phyloP scores from a whole-genome alignment of 192 early-diverging fungal species.

The Geosiphon pyriformis region DNA sequence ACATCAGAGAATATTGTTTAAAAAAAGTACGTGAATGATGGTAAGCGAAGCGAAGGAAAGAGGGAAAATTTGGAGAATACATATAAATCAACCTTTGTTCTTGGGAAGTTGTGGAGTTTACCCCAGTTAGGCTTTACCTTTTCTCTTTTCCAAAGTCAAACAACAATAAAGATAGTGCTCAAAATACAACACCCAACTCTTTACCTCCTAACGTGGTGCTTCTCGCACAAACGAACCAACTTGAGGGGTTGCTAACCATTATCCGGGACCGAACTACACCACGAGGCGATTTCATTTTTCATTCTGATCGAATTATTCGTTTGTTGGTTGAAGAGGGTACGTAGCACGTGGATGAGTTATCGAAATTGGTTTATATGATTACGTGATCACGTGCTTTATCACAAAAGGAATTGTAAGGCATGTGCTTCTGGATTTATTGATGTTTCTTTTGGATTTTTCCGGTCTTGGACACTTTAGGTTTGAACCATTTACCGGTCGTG shows the following conservation, averaged over 20 bases:
- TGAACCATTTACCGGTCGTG: slow-evolving; percentile 86
- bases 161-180: no score
- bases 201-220: slow-evolving; percentile 61
- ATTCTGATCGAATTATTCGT: slow-evolving; percentile 80
- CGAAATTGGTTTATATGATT: no score
- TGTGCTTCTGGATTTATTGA: background rate
- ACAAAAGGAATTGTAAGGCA: background rate
- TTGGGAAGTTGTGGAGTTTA: no score
- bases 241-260: slow-evolving; percentile 78
- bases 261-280: slow-evolving; percentile 73
- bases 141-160: no score
- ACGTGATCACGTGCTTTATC: slow-evolving; percentile 11
- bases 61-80: no score
- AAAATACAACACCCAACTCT: no score
- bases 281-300: slow-evolving; percentile 93
- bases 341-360: no score
- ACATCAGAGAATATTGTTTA: no score
- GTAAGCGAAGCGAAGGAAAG: no score
- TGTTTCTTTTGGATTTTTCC: background rate
- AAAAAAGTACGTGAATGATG: no score
- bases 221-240: slow-evolving; percentile 67
- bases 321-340: slow-evolving; percentile 89
- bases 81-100: no score
- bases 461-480: slow-evolving; percentile 39
- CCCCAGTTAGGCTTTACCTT: no score